Base-by-base conservation (phyloP, 2,329 filamentous ascomycete genomes). In the Lasiodiplodia citricola region DNA sequence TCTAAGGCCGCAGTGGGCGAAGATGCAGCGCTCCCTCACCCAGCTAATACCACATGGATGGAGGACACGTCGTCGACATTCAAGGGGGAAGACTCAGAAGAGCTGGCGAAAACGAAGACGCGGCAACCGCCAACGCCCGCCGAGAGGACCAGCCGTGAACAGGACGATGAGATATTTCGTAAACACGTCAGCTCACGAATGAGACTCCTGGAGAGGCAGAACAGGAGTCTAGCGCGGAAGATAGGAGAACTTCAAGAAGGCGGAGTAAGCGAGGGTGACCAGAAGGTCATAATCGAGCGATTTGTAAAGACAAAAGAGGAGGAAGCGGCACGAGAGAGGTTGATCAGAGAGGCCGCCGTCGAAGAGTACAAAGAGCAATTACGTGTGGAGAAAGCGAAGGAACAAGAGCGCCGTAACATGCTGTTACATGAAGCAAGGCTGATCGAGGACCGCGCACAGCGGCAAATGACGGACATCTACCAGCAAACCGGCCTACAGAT, bases 401-500 rank as follows among this genome's bases (percentile, higher is more conserved):
- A 64, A 14, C 16, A 21, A 8, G 28, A 64, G 31, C 1, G 31
- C 2, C 25, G 31, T 2, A 52, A 51, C 4, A 37, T 52, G 44
- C n/a, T 64, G 7, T 25, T 52, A 21, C 44, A 38, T n/a, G 44
- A 64, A 14, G 44, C 60, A 7, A 37, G 60, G n/a, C 28, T 38
- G 25, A 64, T 64, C 31, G 60, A 52, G 31, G 47, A 64, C 4
- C 60, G 47, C 14, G 60, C 60, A 0, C 60, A 64, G 21, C 18
- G 37, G 28, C 44, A 64, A 28, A 64, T 64, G 60, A 38, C n/a
- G n/a, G 18, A 37, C 7, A 52, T 64, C 16, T 64, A 64, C 28
- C 44, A 52, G 44, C 60, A 64, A n/a, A 64, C 25, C 16, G 44
- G 44, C 18, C 5, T 23, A 31, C 60, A 52, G 25, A 50, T 64